A percentile compares a stretch with the other conserved stretches of the same genome.
These are phyloP conservation scores for Lentinus brumalis DNA, from an alignment of 768 basidiomycete species.

Conservation along the genomic window DNA sequence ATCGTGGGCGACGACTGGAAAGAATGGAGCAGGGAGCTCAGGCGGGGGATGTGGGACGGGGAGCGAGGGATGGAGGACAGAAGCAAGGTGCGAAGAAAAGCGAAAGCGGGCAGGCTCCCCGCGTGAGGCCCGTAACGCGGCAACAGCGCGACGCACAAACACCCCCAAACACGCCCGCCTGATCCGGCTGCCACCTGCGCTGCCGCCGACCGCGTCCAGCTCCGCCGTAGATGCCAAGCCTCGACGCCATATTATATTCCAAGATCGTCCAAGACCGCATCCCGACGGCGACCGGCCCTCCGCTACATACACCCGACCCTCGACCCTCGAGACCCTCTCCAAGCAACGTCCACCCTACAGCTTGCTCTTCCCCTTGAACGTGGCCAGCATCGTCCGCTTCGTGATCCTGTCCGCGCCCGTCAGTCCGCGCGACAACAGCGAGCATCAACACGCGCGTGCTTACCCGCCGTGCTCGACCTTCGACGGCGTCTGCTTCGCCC, in stretches of 20 bases:
- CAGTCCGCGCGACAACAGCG: conserved; percentile 6
- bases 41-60: conserved; percentile 26
- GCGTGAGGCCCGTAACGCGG: conserved; percentile 20
- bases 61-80: conserved; percentile 31
- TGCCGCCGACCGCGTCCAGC: background rate
- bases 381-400: conserved; percentile 67
- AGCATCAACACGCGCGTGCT: conserved; percentile 33
- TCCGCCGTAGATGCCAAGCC: conserved; percentile 6
- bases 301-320: background rate
- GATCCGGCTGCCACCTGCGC: background rate
- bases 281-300: background rate
- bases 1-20: conserved; percentile 44
- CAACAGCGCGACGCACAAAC: conserved; percentile 17
- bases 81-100: conserved; percentile 25
- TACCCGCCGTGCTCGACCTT: conserved; percentile 75
- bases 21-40: conserved; percentile 33
- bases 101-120: conserved; percentile 11
- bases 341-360: conserved; percentile 27
- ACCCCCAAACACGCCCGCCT: conserved; percentile 16
- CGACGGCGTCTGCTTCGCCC: conserved; percentile 60
- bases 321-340: background rate
- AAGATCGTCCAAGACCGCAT: background rate
- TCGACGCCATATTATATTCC: background rate
- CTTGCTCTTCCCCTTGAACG: conserved; percentile 60
- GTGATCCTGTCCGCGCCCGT: conserved; percentile 48